Conservation (phyloP, 176 grass and related monocot genomes). For the Olyra latifolia region DNA sequence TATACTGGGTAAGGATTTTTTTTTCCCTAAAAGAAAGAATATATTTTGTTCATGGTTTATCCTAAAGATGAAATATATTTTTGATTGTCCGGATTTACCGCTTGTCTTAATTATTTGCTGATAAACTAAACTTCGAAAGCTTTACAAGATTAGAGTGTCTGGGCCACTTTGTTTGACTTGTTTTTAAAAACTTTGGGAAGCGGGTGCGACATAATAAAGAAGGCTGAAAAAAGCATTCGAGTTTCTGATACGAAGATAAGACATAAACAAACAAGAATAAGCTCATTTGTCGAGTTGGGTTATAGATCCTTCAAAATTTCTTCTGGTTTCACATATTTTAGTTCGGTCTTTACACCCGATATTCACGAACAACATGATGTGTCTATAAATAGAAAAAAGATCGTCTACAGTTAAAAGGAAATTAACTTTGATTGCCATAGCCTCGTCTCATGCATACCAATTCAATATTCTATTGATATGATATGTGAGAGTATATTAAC, state of each 20-base stretch:
- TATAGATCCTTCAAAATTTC: neutral
- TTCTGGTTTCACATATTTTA: neutral
- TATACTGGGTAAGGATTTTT: too few relatives aligned
- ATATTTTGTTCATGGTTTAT: neutral
- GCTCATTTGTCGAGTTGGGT: neutral
- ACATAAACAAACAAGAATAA: too few relatives aligned
- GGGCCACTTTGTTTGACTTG: too few relatives aligned
- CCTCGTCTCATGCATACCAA: neutral
- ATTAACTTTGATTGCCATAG: neutral
- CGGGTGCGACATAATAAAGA: too few relatives aligned
- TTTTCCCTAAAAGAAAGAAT: neutral
- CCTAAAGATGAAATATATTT: too few relatives aligned
- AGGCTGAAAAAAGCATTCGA: too few relatives aligned
- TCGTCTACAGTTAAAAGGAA: neutral
- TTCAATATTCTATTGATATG: neutral
- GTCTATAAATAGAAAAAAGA: neutral
- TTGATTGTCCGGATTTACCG: too few relatives aligned
- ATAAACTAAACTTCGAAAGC: too few relatives aligned
- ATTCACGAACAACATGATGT: neutral
- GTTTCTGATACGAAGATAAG: too few relatives aligned
- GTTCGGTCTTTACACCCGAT: neutral
- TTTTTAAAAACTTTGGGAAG: too few relatives aligned
- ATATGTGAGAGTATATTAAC: neutral
- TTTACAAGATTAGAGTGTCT: too few relatives aligned
- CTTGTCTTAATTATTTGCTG: too few relatives aligned